Evolutionary conservation across 2,329 filamentous ascomycete species (phyloP).

Genomic region (Cladosporium velox): DNA sequence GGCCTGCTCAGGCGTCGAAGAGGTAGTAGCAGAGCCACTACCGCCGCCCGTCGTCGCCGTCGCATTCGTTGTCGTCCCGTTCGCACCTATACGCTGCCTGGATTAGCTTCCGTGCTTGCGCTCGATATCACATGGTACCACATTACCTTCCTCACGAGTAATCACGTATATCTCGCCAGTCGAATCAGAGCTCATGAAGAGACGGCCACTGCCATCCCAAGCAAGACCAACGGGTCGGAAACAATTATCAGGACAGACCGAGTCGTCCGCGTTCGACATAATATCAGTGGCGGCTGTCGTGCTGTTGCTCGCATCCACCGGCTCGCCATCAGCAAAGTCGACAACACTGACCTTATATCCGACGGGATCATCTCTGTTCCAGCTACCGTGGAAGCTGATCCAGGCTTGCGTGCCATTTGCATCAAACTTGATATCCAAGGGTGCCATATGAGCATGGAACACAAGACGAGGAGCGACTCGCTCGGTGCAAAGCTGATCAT

Average conservation of each 20-base stretch:
- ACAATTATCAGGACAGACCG: slow-evolving; percentile 57
- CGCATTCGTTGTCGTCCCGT: slow-evolving; percentile 2
- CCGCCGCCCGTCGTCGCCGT: not conserved
- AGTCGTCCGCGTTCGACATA: slow-evolving; percentile 57
- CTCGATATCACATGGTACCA: not conserved
- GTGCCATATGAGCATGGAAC: slow-evolving; percentile 68
- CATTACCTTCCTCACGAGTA: slow-evolving; percentile 1
- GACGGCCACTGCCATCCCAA: slow-evolving; percentile 52
- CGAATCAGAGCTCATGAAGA: slow-evolving; percentile 64
- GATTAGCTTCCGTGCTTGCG: not conserved
- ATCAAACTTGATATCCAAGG: slow-evolving; percentile 70
- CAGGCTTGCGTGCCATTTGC: slow-evolving; percentile 60
- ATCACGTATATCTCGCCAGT: slow-evolving; percentile 67
- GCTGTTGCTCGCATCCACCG: slow-evolving; percentile 48
- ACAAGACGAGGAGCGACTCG: slow-evolving; percentile 55
- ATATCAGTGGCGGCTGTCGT: slow-evolving; percentile 53
- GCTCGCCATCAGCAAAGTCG: slow-evolving; percentile 50
- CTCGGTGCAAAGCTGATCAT: slow-evolving; percentile 49
- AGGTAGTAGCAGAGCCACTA: not conserved
- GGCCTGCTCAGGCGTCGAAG: slow-evolving; percentile 5
- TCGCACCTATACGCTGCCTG: not conserved
- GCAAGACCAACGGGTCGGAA: slow-evolving; percentile 65
- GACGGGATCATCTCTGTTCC: slow-evolving; percentile 53
- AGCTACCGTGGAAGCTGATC: slow-evolving; percentile 72
- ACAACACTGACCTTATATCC: slow-evolving; percentile 55